A percentile compares a stretch with the other conserved stretches of the same genome.
Evolutionary conservation across 2,329 filamentous ascomycete species (phyloP).

Genomic region (Hymenotorrendiella dingleyae): DNA sequence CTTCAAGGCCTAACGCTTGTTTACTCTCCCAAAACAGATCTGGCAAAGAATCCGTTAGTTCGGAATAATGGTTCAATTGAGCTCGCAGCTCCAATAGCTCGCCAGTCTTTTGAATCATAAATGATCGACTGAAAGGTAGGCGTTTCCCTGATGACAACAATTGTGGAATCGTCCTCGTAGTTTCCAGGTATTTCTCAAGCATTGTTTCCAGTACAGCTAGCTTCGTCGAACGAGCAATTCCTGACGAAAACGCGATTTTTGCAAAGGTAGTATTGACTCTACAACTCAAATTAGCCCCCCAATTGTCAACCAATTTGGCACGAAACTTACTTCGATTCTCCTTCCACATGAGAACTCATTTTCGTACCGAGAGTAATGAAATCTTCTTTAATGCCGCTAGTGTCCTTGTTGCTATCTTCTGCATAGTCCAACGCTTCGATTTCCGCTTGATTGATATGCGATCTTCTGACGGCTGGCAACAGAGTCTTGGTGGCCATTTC

Average conservation of each 20-base stretch:
- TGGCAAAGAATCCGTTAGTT: constrained; percentile 88
- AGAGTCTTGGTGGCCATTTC: constrained; percentile 66
- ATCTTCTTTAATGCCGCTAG: constrained; percentile 76
- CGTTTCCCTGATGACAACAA: constrained; percentile 64
- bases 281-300: too few relatives aligned
- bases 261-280: constrained; percentile 63
- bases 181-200: constrained; percentile 78
- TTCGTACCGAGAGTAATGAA: constrained; percentile 84
- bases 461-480: constrained; percentile 67
- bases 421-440: constrained; percentile 86
- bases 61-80: constrained; percentile 92
- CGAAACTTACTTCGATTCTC: constrained; percentile 25
- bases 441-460: constrained; percentile 68
- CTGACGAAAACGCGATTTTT: constrained; percentile 95
- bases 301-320: too few relatives aligned
- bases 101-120: constrained; percentile 89
- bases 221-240: constrained; percentile 87
- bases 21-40: constrained; percentile 95
- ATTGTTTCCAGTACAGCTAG: constrained; percentile 84
- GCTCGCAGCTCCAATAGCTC: constrained; percentile 84
- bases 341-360: constrained; percentile 40
- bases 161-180: constrained; percentile 74
- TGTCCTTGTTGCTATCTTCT: constrained; percentile 66
- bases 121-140: constrained; percentile 60
- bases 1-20: constrained; percentile 83